Percentiles rank a stretch among this genome's conserved stretches.
These are phyloP conservation scores for Escovopsis sp. DNA, from an alignment of 2,329 filamentous ascomycete genomes.

Conservation along the genomic window DNA sequence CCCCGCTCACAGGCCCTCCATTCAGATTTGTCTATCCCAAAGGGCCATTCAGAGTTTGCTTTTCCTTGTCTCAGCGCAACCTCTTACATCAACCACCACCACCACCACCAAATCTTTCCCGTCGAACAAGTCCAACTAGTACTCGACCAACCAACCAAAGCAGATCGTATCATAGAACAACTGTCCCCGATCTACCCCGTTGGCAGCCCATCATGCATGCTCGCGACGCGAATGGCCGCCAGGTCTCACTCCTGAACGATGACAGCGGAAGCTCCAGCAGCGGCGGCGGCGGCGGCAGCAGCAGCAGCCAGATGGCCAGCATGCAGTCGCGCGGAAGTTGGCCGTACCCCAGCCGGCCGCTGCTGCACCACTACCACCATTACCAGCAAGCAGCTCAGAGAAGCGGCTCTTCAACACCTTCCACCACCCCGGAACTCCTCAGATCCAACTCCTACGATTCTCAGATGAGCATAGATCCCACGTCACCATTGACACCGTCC, in stretches of 20 bases:
- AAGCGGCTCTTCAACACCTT: constrained; percentile 29
- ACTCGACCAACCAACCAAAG: background rate
- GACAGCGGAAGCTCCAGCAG: constrained; percentile 16
- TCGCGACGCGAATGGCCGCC: constrained; percentile 40
- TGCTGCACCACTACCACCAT: background rate
- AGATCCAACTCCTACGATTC: constrained; percentile 49
- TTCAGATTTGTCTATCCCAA: no score
- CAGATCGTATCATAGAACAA: background rate
- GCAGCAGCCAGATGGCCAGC: constrained; percentile 4
- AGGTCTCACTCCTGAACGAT: constrained; percentile 47
- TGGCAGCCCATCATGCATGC: constrained; percentile 26
- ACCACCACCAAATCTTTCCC: no score
- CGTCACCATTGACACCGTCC: constrained; percentile 41
- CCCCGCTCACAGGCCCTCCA: no score
- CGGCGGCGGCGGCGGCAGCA: constrained; percentile 31
- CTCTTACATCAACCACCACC: background rate
- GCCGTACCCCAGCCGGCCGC: constrained; percentile 17
- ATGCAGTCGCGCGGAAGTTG: constrained; percentile 13
- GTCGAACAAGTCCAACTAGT: background rate
- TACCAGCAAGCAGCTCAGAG: constrained; percentile 11
- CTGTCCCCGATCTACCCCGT: background rate
- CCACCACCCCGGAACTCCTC: constrained; percentile 39
- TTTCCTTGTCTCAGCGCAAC: background rate
- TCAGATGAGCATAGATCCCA: constrained; percentile 37
- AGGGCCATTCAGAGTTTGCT: no score